A percentile compares a stretch with the other conserved stretches of the same genome.
Evolutionary conservation across 2,329 filamentous ascomycete genomes (phyloP).

Genomic region (Rhynchosporium graminicola): DNA sequence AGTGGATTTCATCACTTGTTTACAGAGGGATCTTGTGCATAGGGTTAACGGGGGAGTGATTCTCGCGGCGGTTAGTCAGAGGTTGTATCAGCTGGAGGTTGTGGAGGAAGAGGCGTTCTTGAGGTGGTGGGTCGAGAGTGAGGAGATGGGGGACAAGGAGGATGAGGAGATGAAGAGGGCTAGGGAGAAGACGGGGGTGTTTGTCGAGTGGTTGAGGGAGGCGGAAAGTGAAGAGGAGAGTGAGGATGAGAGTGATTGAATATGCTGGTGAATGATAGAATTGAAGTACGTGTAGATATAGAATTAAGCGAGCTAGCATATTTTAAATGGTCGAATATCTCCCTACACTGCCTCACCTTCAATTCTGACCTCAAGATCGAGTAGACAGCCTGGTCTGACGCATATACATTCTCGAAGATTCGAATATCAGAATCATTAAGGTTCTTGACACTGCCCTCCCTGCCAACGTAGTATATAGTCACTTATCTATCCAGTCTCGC

Average conservation of each 20-base stretch:
- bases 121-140: constrained; percentile 80
- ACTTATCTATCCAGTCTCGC: no score
- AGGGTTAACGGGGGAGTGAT: constrained; percentile 65
- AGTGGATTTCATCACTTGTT: constrained; percentile 77
- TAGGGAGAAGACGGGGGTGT: constrained; percentile 70
- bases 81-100: constrained; percentile 81
- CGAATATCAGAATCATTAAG: no score
- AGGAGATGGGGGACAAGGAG: constrained; percentile 55
- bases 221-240: constrained; percentile 55
- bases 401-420: no score
- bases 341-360: no score
- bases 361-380: no score
- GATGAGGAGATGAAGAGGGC: constrained; percentile 70
- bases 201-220: constrained; percentile 84
- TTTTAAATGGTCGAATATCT: no score
- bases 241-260: constrained; percentile 57
- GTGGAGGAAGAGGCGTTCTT: constrained; percentile 87
- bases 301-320: not conserved
- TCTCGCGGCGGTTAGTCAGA: constrained; percentile 77
- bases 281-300: not conserved
- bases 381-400: no score
- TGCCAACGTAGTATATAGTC: no score
- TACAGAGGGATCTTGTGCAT: constrained; percentile 77
- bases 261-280: not conserved
- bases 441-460: no score